phyloP scores from a whole-genome alignment of 2,329 filamentous ascomycete species.

The Phaeosphaeriaceae sp. region DNA sequence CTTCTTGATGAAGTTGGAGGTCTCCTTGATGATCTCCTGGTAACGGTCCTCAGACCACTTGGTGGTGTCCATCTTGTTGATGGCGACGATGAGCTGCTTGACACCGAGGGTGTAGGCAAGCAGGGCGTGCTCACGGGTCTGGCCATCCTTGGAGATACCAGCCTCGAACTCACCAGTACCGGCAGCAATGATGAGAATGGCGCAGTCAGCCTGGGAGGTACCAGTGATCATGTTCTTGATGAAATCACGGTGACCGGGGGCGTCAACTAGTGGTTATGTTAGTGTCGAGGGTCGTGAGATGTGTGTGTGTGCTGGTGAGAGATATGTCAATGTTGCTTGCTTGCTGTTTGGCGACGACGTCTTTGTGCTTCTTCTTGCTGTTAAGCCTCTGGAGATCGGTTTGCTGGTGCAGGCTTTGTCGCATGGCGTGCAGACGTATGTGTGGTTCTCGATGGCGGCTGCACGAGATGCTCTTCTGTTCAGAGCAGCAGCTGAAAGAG shows the following conservation, averaged over 20 bases:
- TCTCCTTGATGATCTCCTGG: slow-evolving; percentile 99
- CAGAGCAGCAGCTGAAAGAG: background rate
- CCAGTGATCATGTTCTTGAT: slow-evolving; percentile 99
- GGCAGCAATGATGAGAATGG: slow-evolving; percentile 99
- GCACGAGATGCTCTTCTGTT: slow-evolving; percentile 2
- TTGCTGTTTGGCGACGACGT: background rate
- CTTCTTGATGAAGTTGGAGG: slow-evolving; percentile 99
- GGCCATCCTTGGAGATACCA: slow-evolving; percentile 99
- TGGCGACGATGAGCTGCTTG: slow-evolving; percentile 99
- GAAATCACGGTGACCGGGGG: slow-evolving; percentile 99
- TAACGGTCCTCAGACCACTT: slow-evolving; percentile 97
- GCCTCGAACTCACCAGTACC: slow-evolving; percentile 99
- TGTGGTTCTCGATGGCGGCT: background rate
- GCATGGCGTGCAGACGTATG: background rate
- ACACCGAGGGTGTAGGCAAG: slow-evolving; percentile 99
- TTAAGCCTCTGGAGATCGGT: background rate
- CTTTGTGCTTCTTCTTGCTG: background rate
- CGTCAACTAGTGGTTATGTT: slow-evolving; percentile 58
- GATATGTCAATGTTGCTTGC: slow-evolving; percentile 1
- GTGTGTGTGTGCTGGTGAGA: slow-evolving; percentile 6
- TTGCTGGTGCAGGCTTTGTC: background rate
- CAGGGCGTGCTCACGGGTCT: slow-evolving; percentile 99
- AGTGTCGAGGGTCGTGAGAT: slow-evolving; percentile 6
- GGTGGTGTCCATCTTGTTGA: slow-evolving; percentile 99
- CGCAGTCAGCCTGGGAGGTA: slow-evolving; percentile 99